A percentile compares a stretch with the other conserved stretches of the same genome.
These are phyloP conservation scores for Neurospora terricola DNA, from an alignment of 495 filamentous ascomycete genomes.

Conservation along the genomic window DNA sequence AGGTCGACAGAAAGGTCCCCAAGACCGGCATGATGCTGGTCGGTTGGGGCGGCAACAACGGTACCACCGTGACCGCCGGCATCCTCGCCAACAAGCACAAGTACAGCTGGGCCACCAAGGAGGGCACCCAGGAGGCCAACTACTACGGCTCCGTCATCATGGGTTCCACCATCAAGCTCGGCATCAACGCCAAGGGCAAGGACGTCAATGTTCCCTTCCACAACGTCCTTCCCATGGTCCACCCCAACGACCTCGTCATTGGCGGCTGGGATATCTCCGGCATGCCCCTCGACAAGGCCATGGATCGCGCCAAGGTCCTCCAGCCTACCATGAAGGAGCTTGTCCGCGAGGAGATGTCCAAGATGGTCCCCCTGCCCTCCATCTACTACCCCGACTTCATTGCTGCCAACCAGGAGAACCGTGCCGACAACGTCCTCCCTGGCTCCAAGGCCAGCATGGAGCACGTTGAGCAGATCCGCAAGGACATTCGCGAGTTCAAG, in stretches of 20 bases:
- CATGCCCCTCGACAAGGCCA: slow-evolving; percentile 79
- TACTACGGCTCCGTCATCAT: slow-evolving; percentile 98
- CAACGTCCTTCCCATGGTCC: slow-evolving; percentile 89
- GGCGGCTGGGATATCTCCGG: slow-evolving; percentile 96
- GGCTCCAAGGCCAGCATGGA: slow-evolving; percentile 74
- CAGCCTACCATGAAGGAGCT: slow-evolving; percentile 83
- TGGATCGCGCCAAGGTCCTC: slow-evolving; percentile 92
- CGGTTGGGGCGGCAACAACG: slow-evolving; percentile 97
- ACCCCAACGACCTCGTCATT: slow-evolving; percentile 91
- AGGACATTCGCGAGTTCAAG: slow-evolving; percentile 97
- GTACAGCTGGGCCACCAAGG: slow-evolving; percentile 85
- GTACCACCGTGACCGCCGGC: slow-evolving; percentile 91
- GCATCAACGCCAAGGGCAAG: slow-evolving; percentile 73
- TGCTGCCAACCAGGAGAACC: slow-evolving; percentile 94
- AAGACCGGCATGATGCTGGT: slow-evolving; percentile 97
- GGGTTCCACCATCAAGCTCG: slow-evolving; percentile 94
- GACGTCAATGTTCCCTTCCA: slow-evolving; percentile 97
- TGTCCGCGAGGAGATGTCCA: slow-evolving; percentile 86
- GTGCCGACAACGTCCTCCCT: slow-evolving; percentile 82
- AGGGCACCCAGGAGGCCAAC: slow-evolving; percentile 75
- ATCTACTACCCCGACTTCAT: slow-evolving; percentile 99
- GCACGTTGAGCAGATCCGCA: slow-evolving; percentile 88
- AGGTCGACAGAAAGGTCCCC: slow-evolving; percentile 85
- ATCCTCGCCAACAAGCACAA: slow-evolving; percentile 89
- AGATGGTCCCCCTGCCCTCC: slow-evolving; percentile 81